phyloP scores from a whole-genome alignment of 805 yeast species.

The Cyberlindnera misumaiensis region DNA sequence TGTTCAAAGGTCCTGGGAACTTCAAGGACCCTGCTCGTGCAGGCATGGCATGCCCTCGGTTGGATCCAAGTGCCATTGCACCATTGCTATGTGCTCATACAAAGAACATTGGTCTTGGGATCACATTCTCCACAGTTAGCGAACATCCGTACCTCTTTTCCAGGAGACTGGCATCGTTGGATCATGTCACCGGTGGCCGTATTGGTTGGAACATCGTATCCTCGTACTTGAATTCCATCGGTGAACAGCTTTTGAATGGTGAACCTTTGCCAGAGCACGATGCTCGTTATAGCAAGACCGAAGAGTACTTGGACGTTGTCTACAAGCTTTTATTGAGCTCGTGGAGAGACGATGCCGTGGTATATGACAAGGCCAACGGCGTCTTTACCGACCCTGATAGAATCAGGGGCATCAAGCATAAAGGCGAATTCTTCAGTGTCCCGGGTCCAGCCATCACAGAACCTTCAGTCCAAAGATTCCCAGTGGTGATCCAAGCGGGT shows the following conservation, averaged over 20 bases:
- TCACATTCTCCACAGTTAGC: slow-evolving; percentile 33
- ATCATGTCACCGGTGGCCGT: slow-evolving; percentile 34
- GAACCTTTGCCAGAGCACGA: slow-evolving; percentile 31
- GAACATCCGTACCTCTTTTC: slow-evolving; percentile 36
- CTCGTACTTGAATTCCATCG: slow-evolving; percentile 32
- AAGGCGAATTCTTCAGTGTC: slow-evolving; percentile 28
- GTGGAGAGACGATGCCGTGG: slow-evolving; percentile 33
- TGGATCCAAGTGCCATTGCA: slow-evolving; percentile 32
- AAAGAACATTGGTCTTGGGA: slow-evolving; percentile 28
- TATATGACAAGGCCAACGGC: slow-evolving; percentile 14
- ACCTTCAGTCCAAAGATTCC: slow-evolving; percentile 38
- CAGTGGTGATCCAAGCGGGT: slow-evolving; percentile 40
- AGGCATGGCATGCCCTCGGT: slow-evolving; percentile 28
- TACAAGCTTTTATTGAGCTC: slow-evolving; percentile 30
- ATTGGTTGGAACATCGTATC: slow-evolving; percentile 39
- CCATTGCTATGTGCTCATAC: slow-evolving; percentile 34
- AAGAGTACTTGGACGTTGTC: slow-evolving; percentile 32
- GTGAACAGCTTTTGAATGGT: slow-evolving; percentile 29
- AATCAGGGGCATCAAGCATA: slow-evolving; percentile 30
- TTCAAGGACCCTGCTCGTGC: slow-evolving; percentile 24
- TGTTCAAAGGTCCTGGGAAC: slow-evolving; percentile 27
- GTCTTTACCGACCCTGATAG: slow-evolving; percentile 29
- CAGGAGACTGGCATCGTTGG: slow-evolving; percentile 33
- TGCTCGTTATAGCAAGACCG: slow-evolving; percentile 30
- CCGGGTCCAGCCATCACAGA: slow-evolving; percentile 31